Conservation (phyloP, 164 flowering plant genomes). For the Chimonanthus salicifolius region DNA sequence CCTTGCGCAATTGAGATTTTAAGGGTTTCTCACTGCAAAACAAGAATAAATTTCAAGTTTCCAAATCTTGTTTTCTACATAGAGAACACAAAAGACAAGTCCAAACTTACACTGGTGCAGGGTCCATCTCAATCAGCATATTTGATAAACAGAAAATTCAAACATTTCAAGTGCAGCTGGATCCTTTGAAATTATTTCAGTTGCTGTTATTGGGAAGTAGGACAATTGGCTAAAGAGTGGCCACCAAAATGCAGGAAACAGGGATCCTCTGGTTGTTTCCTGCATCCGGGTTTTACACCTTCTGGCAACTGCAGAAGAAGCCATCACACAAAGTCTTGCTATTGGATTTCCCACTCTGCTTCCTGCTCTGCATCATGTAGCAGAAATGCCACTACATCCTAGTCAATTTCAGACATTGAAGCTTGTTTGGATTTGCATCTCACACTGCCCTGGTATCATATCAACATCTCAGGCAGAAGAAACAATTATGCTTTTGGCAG, state of each 20-base stretch:
- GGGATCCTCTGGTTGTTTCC: conserved; percentile 59
- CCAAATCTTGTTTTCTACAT: neutral
- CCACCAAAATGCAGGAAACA: conserved; percentile 42
- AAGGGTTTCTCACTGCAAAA: neutral
- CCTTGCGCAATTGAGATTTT: too few species aligned
- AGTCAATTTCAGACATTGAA: conserved; percentile 60
- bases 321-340: conserved; percentile 64
- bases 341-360: conserved; percentile 81
- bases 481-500: conserved; percentile 43
- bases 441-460: conserved; percentile 65
- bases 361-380: conserved; percentile 56
- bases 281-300: conserved; percentile 71
- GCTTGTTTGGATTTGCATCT: conserved; percentile 51
- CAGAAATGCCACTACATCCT: conserved; percentile 82
- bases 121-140: neutral
- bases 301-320: conserved; percentile 55
- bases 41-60: neutral
- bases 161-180: neutral
- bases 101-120: neutral
- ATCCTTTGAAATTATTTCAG: neutral
- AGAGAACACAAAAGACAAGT: neutral
- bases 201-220: neutral
- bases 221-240: neutral
- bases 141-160: neutral
- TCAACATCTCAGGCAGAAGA: conserved; percentile 63